phyloP scores from a whole-genome alignment of 1,139 yeast species.

The Geotrichum macrosporum region DNA sequence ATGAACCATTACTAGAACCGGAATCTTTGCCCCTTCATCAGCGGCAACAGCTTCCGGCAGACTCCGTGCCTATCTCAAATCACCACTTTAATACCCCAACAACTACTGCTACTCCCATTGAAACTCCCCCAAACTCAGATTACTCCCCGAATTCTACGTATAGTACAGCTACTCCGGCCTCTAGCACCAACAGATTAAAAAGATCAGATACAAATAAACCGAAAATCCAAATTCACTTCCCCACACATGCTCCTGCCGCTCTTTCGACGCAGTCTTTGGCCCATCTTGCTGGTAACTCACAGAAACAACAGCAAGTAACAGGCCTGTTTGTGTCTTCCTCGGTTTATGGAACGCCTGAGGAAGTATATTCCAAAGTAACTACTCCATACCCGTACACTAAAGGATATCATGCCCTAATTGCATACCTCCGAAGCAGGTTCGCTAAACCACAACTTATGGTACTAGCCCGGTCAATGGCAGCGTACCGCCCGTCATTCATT shows the following conservation, averaged over 20 bases:
- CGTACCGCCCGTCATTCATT: conserved; percentile 84
- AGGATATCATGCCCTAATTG: conserved; percentile 78
- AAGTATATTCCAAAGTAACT: conserved; percentile 30
- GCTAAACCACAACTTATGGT: conserved; percentile 66
- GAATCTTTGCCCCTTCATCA: too few species aligned
- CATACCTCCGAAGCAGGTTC: conserved; percentile 68
- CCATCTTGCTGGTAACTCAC: too few species aligned
- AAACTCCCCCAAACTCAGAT: conserved; percentile 9
- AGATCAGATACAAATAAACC: not conserved
- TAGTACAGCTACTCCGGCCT: not conserved
- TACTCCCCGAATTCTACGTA: conserved; percentile 6
- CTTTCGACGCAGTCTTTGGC: too few species aligned
- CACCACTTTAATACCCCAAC: not conserved
- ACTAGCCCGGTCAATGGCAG: conserved; percentile 86
- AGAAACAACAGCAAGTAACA: not conserved
- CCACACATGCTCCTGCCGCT: conserved; percentile 5
- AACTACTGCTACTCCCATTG: not conserved
- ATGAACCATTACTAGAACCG: too few species aligned
- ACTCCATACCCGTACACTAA: conserved; percentile 82
- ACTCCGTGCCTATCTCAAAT: not conserved
- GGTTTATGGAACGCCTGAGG: conserved; percentile 28
- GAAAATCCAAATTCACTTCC: conserved; percentile 1
- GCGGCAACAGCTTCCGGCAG: too few species aligned
- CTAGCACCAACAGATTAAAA: not conserved
- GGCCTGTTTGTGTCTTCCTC: conserved; percentile 4